phyloP scores from a whole-genome alignment of 495 filamentous ascomycete species.

The Hyphodiscus hymeniophilus region DNA sequence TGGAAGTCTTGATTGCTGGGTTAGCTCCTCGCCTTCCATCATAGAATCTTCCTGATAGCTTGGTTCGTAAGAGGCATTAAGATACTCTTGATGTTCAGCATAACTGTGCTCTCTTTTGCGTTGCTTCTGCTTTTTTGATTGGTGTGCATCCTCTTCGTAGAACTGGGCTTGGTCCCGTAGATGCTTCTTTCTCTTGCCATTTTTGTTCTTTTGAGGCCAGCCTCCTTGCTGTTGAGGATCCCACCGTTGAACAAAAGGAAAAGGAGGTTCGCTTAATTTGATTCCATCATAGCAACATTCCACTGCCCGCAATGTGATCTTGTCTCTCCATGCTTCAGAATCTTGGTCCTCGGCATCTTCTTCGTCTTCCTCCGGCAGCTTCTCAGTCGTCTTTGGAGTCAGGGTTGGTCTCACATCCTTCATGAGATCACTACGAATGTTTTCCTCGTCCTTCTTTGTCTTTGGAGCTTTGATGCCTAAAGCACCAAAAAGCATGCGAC shows the following conservation, averaged over 20 bases:
- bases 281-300: conserved; percentile 77
- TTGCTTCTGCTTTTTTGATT: conserved; percentile 41
- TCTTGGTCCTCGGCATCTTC: conserved; percentile 17
- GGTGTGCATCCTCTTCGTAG: conserved; percentile 24
- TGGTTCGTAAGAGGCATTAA: conserved; percentile 26
- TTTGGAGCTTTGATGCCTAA: conserved; percentile 62
- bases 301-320: conserved; percentile 62
- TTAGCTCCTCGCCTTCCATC: conserved; percentile 10
- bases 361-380: neutral
- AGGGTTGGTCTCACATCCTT: conserved; percentile 26
- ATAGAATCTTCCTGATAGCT: conserved; percentile 43
- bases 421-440: conserved; percentile 49
- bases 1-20: conserved; percentile 6
- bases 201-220: conserved; percentile 26
- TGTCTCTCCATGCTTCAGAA: conserved; percentile 57
- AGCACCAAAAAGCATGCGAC: conserved; percentile 62
- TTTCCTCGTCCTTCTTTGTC: conserved; percentile 57
- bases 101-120: conserved; percentile 28
- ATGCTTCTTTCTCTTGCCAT: conserved; percentile 35
- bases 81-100: conserved; percentile 26
- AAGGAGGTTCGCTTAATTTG: conserved; percentile 69
- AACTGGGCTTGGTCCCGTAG: conserved; percentile 25
- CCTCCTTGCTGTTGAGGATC: conserved; percentile 57
- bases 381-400: conserved; percentile 15
- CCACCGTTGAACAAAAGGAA: conserved; percentile 87